phyloP scores from a whole-genome alignment of 192 early-diverging fungal genomes.

The Coemansia sp. region DNA sequence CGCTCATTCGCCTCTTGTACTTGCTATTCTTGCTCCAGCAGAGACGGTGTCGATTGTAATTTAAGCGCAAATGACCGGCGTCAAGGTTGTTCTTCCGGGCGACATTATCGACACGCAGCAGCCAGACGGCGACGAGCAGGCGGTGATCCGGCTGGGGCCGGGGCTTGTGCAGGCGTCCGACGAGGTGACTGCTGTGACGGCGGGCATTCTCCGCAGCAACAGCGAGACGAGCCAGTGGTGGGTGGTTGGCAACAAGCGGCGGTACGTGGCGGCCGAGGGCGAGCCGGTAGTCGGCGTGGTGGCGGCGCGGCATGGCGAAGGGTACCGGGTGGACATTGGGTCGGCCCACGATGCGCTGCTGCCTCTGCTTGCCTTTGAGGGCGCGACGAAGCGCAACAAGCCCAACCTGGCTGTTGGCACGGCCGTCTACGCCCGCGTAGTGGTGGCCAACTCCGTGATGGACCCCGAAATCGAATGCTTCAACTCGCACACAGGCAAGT shows the following conservation, averaged over 20 bases:
- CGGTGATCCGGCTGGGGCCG: slow-evolving; percentile 70
- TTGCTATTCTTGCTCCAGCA: background rate
- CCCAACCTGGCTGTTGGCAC: slow-evolving; percentile 77
- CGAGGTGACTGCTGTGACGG: slow-evolving; percentile 61
- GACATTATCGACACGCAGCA: slow-evolving; percentile 33
- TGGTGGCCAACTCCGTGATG: slow-evolving; percentile 91
- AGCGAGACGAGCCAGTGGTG: slow-evolving; percentile 62
- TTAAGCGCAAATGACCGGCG: slow-evolving; percentile 14
- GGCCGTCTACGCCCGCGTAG: slow-evolving; percentile 78
- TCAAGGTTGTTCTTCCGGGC: slow-evolving; percentile 36
- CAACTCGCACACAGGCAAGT: slow-evolving; percentile 71
- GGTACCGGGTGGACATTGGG: slow-evolving; percentile 92
- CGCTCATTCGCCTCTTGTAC: background rate
- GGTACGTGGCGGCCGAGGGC: slow-evolving; percentile 83
- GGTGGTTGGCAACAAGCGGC: slow-evolving; percentile 76
- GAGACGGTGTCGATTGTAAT: too few relatives aligned
- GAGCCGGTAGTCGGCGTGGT: slow-evolving; percentile 90
- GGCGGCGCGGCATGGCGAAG: slow-evolving; percentile 60
- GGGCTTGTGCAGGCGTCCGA: slow-evolving; percentile 70
- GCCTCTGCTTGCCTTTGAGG: slow-evolving; percentile 83
- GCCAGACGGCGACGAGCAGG: slow-evolving; percentile 10
- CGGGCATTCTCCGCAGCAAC: slow-evolving; percentile 65
- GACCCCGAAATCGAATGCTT: slow-evolving; percentile 94
- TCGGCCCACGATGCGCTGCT: slow-evolving; percentile 78
- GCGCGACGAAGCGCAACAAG: slow-evolving; percentile 84